A percentile compares a stretch with the other conserved stretches of the same genome.
phyloP scores from a whole-genome alignment of 2,329 filamentous ascomycete genomes.

The Colletotrichum sp. region DNA sequence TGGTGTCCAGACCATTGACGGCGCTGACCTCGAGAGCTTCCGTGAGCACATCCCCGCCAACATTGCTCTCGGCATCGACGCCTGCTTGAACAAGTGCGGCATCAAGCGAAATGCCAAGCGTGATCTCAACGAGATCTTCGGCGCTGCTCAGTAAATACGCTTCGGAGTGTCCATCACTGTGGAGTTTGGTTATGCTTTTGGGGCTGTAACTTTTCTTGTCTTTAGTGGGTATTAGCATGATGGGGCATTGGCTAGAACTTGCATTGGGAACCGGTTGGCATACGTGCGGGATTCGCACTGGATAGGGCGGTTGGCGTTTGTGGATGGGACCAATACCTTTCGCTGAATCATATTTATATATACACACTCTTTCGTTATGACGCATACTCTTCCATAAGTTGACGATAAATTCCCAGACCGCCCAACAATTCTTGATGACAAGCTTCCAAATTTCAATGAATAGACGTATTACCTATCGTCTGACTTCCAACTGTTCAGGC shows the following conservation, averaged over 20 bases:
- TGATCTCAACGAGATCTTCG: slow-evolving; percentile 26
- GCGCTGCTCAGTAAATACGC: background rate
- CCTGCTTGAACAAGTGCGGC: slow-evolving; percentile 54
- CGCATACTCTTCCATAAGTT: background rate
- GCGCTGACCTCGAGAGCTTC: slow-evolving; percentile 45
- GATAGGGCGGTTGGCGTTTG: background rate
- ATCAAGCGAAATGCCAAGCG: slow-evolving; percentile 41
- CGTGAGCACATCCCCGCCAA: slow-evolving; percentile 47
- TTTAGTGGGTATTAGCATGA: background rate
- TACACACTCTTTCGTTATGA: background rate
- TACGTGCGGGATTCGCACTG: background rate
- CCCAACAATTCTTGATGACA: background rate
- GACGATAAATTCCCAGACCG: background rate
- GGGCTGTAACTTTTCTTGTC: background rate
- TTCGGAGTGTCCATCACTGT: background rate
- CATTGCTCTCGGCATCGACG: slow-evolving; percentile 56
- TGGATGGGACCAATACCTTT: background rate
- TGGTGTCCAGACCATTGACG: slow-evolving; percentile 38
- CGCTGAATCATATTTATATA: background rate
- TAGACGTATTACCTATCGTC: background rate
- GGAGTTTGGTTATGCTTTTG: background rate
- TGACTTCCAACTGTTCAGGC: background rate
- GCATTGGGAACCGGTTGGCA: background rate
- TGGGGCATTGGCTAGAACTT: background rate
- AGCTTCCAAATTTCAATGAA: background rate